phyloP scores from a whole-genome alignment of 2,329 filamentous ascomycete genomes.

The Colletotrichum zoysiae region DNA sequence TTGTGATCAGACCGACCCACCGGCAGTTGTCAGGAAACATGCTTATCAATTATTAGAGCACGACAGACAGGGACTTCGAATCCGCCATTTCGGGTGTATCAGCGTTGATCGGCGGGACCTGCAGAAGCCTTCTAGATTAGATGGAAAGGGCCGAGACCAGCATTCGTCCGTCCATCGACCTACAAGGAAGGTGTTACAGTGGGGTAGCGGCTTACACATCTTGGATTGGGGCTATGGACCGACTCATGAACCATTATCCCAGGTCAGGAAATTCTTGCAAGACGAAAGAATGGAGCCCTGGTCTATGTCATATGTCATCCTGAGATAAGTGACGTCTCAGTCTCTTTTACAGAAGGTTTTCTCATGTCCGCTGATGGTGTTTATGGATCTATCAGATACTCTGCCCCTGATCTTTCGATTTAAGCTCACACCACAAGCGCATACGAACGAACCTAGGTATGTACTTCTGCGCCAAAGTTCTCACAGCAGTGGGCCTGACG shows the following conservation, averaged over 20 bases:
- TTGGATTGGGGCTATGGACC: not conserved
- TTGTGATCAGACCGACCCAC: conserved; percentile 20
- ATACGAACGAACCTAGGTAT: no score
- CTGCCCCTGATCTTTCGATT: not conserved
- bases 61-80: not conserved
- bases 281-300: not conserved
- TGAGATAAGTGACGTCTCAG: not conserved
- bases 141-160: not conserved
- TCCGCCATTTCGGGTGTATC: not conserved
- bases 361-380: not conserved
- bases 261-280: not conserved
- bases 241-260: not conserved
- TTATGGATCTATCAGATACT: not conserved
- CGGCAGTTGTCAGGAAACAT: not conserved
- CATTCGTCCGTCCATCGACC: no score
- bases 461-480: not conserved
- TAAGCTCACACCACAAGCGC: not conserved
- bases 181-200: not conserved
- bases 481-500: not conserved
- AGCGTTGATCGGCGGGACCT: conserved; percentile 9
- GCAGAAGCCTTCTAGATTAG: not conserved
- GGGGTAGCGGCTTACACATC: not conserved
- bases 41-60: conserved; percentile 12
- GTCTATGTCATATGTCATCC: conserved; percentile 6
- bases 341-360: not conserved